A percentile compares a stretch with the other conserved stretches of the same genome.
phyloP scores from a whole-genome alignment of 1,284 basidiomycete genomes.

The Marasmius fiardii region DNA sequence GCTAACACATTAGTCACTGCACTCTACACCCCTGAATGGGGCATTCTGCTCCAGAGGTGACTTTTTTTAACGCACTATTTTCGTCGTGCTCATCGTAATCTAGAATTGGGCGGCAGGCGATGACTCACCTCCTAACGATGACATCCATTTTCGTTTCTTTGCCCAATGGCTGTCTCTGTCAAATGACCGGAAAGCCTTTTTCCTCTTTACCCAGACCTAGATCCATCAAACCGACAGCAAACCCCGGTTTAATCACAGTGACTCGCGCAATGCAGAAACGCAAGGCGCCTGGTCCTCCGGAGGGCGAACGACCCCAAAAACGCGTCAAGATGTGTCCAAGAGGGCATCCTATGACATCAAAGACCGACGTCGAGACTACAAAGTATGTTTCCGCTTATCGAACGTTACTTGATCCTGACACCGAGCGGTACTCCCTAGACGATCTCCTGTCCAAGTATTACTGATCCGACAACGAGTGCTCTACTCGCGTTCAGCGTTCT shows the following conservation, averaged over 20 bases:
- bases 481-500: conserved; percentile 58
- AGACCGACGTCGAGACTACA: background rate
- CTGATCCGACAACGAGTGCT: conserved; percentile 62
- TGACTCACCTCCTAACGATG: conserved; percentile 71
- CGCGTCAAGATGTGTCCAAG: conserved; percentile 25
- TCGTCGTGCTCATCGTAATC: background rate
- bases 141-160: conserved; percentile 72
- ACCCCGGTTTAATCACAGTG: background rate
- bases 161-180: conserved; percentile 78
- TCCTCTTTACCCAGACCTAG: conserved; percentile 39
- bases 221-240: background rate
- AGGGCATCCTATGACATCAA: background rate
- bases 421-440: conserved; percentile 24
- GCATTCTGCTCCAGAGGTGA: conserved; percentile 58
- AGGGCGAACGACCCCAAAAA: conserved; percentile 26
- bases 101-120: conserved; percentile 69
- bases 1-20: conserved; percentile 75
- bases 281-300: conserved; percentile 10
- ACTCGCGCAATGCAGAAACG: conserved; percentile 15
- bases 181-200: conserved; percentile 72
- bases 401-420: background rate
- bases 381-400: background rate
- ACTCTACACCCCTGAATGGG: conserved; percentile 67
- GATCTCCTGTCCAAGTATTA: conserved; percentile 48
- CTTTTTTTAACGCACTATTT: background rate